Evolutionary conservation across 257 asterid species (phyloP).

Genomic region (Fraxinus excelsior): DNA sequence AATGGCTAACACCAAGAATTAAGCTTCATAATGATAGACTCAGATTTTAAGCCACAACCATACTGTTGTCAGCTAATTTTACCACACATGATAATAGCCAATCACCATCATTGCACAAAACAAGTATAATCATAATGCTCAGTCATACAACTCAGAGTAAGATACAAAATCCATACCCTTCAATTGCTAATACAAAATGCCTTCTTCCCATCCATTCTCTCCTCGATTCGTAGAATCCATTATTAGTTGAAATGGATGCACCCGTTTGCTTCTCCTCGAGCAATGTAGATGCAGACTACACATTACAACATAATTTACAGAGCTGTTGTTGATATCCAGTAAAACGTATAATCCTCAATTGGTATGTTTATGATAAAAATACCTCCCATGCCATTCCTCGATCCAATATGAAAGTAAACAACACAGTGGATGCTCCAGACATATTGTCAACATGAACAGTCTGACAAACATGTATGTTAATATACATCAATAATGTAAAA

Average conservation of each 20-base stretch:
- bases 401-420: constrained; percentile 85
- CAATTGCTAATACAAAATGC: constrained; percentile 80
- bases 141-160: constrained; percentile 8
- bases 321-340: constrained; percentile 8
- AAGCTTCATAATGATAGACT: neutral
- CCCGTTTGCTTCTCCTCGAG: constrained; percentile 84
- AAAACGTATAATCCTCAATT: constrained; percentile 8
- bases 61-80: constrained; percentile 1
- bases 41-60: constrained; percentile 9
- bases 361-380: constrained; percentile 21
- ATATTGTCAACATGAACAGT: constrained; percentile 85
- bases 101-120: constrained; percentile 6
- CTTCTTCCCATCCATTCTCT: constrained; percentile 98
- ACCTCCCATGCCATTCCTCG: constrained; percentile 99
- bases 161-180: constrained; percentile 53
- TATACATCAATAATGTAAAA: constrained; percentile 25
- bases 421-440: constrained; percentile 92
- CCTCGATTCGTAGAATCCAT: constrained; percentile 87
- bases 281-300: constrained; percentile 78
- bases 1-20: constrained; percentile 2
- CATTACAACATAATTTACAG: constrained; percentile 17
- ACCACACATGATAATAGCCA: constrained; percentile 5
- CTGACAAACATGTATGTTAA: constrained; percentile 55
- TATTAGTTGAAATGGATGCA: constrained; percentile 57
- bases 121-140: neutral